phyloP scores from a whole-genome alignment of 768 basidiomycete genomes.

The Aureoboletus auriporus region DNA sequence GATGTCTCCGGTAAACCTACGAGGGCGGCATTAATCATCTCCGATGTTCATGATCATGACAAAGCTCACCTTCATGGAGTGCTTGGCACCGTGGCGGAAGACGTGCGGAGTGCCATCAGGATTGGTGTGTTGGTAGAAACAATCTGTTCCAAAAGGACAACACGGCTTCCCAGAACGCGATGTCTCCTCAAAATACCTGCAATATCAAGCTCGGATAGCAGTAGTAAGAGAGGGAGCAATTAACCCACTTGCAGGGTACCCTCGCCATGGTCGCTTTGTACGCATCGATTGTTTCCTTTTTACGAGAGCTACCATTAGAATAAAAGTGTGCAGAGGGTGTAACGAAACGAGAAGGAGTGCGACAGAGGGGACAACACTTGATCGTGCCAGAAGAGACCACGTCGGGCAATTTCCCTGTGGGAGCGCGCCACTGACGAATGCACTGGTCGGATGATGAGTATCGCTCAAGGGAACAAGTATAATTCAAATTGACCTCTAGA shows the following conservation, averaged over 20 bases:
- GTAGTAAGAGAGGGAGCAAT: background rate
- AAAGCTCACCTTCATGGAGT: constrained; percentile 48
- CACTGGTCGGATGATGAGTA: constrained; percentile 43
- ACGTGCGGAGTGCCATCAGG: constrained; percentile 59
- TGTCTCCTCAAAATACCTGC: constrained; percentile 62
- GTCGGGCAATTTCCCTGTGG: constrained; percentile 48
- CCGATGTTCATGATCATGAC: constrained; percentile 29
- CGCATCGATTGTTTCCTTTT: constrained; percentile 44
- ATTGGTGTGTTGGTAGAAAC: constrained; percentile 73
- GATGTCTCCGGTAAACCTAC: constrained; percentile 26
- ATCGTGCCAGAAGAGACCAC: constrained; percentile 53
- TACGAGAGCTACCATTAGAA: constrained; percentile 49
- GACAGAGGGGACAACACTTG: constrained; percentile 80
- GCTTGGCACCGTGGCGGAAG: constrained; percentile 52
- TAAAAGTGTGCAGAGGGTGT: constrained; percentile 72
- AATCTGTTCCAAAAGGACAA: constrained; percentile 79
- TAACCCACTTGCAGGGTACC: constrained; percentile 60
- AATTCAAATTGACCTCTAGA: constrained; percentile 45
- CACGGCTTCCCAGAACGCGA: constrained; percentile 41
- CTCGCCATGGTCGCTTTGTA: constrained; percentile 75
- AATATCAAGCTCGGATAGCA: background rate
- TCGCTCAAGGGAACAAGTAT: background rate
- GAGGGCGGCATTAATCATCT: background rate
- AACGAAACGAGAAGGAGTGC: constrained; percentile 60
- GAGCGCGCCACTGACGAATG: constrained; percentile 74